phyloP scores from a whole-genome alignment of 2,329 filamentous ascomycete genomes.

The Geosmithia flava region DNA sequence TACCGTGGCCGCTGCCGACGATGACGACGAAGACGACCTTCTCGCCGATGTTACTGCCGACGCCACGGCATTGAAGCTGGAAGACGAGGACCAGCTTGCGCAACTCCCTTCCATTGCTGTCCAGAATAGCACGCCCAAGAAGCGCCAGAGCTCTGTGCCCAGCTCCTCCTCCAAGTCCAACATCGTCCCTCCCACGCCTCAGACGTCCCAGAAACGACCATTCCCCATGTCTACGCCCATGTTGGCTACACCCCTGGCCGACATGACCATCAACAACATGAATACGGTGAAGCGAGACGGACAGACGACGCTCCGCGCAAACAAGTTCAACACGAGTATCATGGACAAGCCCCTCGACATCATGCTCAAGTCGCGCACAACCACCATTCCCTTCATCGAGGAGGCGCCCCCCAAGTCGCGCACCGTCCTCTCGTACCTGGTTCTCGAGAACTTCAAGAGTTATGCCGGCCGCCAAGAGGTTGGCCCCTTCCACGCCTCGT shows the following conservation, averaged over 20 bases:
- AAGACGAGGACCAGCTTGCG: slow-evolving; percentile 25
- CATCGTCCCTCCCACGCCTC: slow-evolving; percentile 31
- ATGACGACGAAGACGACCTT: neutral
- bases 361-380: slow-evolving; percentile 70
- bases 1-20: neutral
- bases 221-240: slow-evolving; percentile 30
- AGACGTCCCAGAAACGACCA: slow-evolving; percentile 34
- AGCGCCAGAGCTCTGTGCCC: slow-evolving; percentile 16
- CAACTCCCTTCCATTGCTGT: slow-evolving; percentile 17
- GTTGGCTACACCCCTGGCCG: slow-evolving; percentile 49
- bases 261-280: slow-evolving; percentile 57
- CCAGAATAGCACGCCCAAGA: slow-evolving; percentile 6
- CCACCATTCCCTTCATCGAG: slow-evolving; percentile 56
- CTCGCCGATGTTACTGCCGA: slow-evolving; percentile 1
- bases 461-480: slow-evolving; percentile 93
- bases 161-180: slow-evolving; percentile 24
- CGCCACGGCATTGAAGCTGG: slow-evolving; percentile 2
- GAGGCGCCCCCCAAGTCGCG: slow-evolving; percentile 68
- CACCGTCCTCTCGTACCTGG: slow-evolving; percentile 84
- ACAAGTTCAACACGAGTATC: slow-evolving; percentile 64
- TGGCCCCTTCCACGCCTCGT: slow-evolving; percentile 91
- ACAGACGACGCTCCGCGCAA: slow-evolving; percentile 46
- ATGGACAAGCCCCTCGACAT: slow-evolving; percentile 91
- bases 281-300: slow-evolving; percentile 30
- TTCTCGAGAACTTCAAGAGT: slow-evolving; percentile 97